Percentiles rank a stretch among this genome's conserved stretches.
Conservation (phyloP, 2,329 filamentous ascomycete genomes). For the Annulohypoxylon truncatum region DNA sequence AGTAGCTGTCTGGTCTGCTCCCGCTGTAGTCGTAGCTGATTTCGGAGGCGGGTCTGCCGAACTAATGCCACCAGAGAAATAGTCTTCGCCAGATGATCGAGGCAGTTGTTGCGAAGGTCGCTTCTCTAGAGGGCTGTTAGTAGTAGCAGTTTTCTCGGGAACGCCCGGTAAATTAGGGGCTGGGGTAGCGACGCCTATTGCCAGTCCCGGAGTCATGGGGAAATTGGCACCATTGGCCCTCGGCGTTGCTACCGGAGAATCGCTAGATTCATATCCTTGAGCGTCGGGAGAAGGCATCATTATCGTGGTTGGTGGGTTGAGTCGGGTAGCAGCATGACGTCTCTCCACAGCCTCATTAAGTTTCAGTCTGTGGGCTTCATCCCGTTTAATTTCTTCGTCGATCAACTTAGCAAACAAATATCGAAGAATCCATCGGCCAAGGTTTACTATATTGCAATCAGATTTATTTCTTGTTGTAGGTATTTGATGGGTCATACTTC, state of each 20-base stretch:
- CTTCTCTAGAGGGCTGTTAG: constrained; percentile 64
- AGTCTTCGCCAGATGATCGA: constrained; percentile 76
- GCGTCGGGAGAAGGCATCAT: constrained; percentile 58
- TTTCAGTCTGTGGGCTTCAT: constrained; percentile 77
- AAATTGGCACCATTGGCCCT: constrained; percentile 73
- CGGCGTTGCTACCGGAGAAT: constrained; percentile 67
- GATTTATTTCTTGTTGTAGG: constrained; percentile 1
- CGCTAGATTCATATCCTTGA: constrained; percentile 55
- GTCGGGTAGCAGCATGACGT: constrained; percentile 64
- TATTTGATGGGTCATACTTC: constrained; percentile 70
- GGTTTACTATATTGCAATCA: constrained; percentile 74
- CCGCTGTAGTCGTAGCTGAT: constrained; percentile 59
- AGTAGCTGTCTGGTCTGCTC: constrained; percentile 56
- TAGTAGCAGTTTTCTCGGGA: constrained; percentile 59
- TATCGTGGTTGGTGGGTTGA: constrained; percentile 68
- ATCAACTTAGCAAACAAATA: constrained; percentile 92
- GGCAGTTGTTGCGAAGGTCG: constrained; percentile 66
- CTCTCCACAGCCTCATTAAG: constrained; percentile 73
- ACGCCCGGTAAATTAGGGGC: constrained; percentile 60
- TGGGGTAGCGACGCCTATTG: constrained; percentile 82
- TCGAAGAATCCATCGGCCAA: constrained; percentile 95
- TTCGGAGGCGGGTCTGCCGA: constrained; percentile 61
- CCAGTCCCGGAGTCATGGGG: constrained; percentile 78
- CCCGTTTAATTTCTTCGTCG: constrained; percentile 87
- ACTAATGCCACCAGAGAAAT: constrained; percentile 75